Base-by-base conservation (phyloP, 345 rosid species). In the Draba incana region DNA sequence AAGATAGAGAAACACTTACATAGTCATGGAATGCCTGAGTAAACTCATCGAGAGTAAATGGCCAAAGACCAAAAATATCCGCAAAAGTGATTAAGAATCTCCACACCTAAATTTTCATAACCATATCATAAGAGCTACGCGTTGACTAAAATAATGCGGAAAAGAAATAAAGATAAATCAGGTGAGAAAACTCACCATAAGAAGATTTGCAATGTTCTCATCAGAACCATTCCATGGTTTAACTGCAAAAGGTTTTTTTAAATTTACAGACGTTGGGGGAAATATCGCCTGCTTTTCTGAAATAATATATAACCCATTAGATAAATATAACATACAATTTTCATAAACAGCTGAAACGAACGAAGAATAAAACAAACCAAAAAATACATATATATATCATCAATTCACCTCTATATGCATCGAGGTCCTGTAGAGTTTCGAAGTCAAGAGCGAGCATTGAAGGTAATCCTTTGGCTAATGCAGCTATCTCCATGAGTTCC, bases 401-500 rank as follows among this genome's bases (percentile, higher is more conserved):
- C 57, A 25, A 76, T 62, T 68, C 73, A 92, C 96, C 97, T 86
- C 84, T 84, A 68, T 82, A 86, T 50, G 33, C 58, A 72, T 92
- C 90, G 23, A 92, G 96, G 73, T 81, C 86, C 61, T 89, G 89
- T 77, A 88, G 63, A 49, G 87, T 79, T 75, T 92, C 95, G 69
- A 77, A 79, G 72, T 89, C 95, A 11, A 92, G 88, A 37, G 90
- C 81, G 37, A 77, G 56, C 65, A 85, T 73, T 41, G 92, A 85
- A 69, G 89, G 83, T 67, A 88, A 77, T 58, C 89, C 95, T 80
- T 83, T 86, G 75, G 81, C 63, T 52, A 75, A 76, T 3, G 91
- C 84, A 76, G 91, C 97, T 27, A 86, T 54, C 56, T 92, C 98
- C 98, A 92, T 86, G 79, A 92, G 97, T 69, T 92, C 98, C 76